phyloP scores from a whole-genome alignment of 192 early-diverging fungal species.

The Dimargaris cristalligena region DNA sequence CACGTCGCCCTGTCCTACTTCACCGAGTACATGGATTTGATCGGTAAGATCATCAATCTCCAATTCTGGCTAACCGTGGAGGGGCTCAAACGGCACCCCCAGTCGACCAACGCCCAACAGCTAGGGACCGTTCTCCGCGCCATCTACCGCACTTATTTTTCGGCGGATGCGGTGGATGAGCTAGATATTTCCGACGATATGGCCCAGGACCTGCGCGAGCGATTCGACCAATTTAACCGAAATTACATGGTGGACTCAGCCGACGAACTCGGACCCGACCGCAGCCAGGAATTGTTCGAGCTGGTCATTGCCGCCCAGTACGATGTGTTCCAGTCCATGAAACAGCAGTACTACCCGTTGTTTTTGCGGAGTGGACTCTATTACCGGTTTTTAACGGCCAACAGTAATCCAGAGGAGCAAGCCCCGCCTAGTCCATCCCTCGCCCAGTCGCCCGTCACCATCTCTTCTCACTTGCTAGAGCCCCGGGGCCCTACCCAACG shows the following conservation, averaged over 20 bases:
- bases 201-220: conserved; percentile 13
- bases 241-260: not conserved
- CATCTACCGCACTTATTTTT: conserved; percentile 33
- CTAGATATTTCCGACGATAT: conserved; percentile 12
- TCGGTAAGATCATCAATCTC: conserved; percentile 38
- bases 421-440: conserved; percentile 11
- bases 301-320: conserved; percentile 30
- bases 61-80: conserved; percentile 65
- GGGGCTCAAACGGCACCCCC: conserved; percentile 26
- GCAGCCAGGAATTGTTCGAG: conserved; percentile 16
- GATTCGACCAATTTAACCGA: conserved; percentile 11
- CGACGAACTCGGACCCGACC: conserved; percentile 12
- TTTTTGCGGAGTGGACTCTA: conserved; percentile 47
- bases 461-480: not conserved
- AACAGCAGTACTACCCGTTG: conserved; percentile 32
- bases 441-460: not conserved
- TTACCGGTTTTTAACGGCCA: conserved; percentile 38
- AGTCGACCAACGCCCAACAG: conserved; percentile 4
- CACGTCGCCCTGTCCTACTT: conserved; percentile 50
- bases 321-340: conserved; percentile 47
- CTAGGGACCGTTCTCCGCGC: conserved; percentile 20
- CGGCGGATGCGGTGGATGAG: conserved; percentile 15
- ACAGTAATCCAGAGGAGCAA: conserved; percentile 23
- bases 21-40: conserved; percentile 64
- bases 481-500: not conserved